Evolutionary conservation across 2,329 filamentous ascomycete species (phyloP).

Genomic region (Trichophaea hybrida): DNA sequence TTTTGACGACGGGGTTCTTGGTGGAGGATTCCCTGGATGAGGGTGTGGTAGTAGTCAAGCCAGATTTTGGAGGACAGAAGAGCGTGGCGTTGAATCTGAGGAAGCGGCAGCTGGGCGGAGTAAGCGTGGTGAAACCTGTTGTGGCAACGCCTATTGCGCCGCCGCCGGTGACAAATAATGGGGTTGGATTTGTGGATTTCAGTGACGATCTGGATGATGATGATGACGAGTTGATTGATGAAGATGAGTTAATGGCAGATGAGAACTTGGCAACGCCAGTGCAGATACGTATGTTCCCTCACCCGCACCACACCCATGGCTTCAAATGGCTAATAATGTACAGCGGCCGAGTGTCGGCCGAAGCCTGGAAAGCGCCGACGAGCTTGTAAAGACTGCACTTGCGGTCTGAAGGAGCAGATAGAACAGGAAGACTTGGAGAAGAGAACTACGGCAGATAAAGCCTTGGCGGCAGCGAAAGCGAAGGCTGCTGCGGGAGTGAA

Average conservation of each 20-base stretch:
- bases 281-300: slow-evolving; percentile 54
- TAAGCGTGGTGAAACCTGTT: slow-evolving; percentile 27
- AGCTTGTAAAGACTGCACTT: slow-evolving; percentile 96
- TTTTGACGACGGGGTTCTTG: slow-evolving; percentile 63
- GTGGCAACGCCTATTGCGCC: slow-evolving; percentile 27
- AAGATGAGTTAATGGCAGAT: slow-evolving; percentile 72
- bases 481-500: slow-evolving; percentile 39
- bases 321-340: slow-evolving; percentile 23
- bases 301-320: slow-evolving; percentile 1
- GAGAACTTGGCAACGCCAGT: slow-evolving; percentile 68
- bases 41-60: slow-evolving; percentile 19
- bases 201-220: slow-evolving; percentile 52
- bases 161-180: slow-evolving; percentile 34
- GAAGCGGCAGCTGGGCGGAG: slow-evolving; percentile 41
- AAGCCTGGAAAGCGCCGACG: slow-evolving; percentile 77
- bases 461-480: slow-evolving; percentile 25
- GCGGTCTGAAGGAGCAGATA: slow-evolving; percentile 72
- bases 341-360: slow-evolving; percentile 73
- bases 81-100: slow-evolving; percentile 44
- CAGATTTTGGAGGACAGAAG: slow-evolving; percentile 36
- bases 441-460: slow-evolving; percentile 48
- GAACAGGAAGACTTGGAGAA: slow-evolving; percentile 68
- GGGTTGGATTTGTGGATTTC: slow-evolving; percentile 47
- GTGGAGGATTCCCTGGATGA: slow-evolving; percentile 15
- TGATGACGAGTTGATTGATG: slow-evolving; percentile 81